These are phyloP conservation scores for Magnolia sinica DNA, from an alignment of 164 flowering plant species.

Conservation along the genomic window DNA sequence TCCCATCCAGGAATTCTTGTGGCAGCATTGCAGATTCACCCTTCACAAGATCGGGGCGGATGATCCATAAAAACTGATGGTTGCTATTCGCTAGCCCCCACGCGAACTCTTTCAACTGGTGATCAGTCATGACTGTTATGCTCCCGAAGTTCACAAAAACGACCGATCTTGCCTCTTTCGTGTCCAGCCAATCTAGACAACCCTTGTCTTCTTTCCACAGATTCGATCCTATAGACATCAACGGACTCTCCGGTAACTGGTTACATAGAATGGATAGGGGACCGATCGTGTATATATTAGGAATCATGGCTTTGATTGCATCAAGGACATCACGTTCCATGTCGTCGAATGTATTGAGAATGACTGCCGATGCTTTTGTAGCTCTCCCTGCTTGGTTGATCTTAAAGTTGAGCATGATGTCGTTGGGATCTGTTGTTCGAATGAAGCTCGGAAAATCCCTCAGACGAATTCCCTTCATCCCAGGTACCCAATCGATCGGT, in stretches of 20 bases:
- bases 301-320: conserved; percentile 5
- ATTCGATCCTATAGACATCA: conserved; percentile 2
- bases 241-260: background rate
- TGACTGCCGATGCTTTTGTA: conserved; percentile 10
- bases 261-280: conserved; percentile 17
- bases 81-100: conserved; percentile 45
- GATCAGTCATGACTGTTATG: conserved; percentile 25
- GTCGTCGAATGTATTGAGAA: conserved; percentile 23
- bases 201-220: conserved; percentile 11
- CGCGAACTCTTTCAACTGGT: conserved; percentile 34
- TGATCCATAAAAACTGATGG: conserved; percentile 43
- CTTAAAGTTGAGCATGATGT: conserved; percentile 14
- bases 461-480: conserved; percentile 23
- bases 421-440: conserved; percentile 19
- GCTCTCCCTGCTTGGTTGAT: background rate
- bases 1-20: conserved; percentile 10
- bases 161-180: conserved; percentile 22
- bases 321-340: conserved; percentile 17
- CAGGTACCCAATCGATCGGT: conserved; percentile 28
- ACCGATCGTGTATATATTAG: conserved; percentile 21
- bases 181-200: conserved; percentile 37
- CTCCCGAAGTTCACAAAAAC: conserved; percentile 43
- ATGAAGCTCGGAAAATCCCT: conserved; percentile 24
- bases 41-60: conserved; percentile 43
- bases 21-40: conserved; percentile 27